Evolutionary conservation across 2,329 filamentous ascomycete genomes (phyloP).

Genomic region (Furcasterigmium sp.): DNA sequence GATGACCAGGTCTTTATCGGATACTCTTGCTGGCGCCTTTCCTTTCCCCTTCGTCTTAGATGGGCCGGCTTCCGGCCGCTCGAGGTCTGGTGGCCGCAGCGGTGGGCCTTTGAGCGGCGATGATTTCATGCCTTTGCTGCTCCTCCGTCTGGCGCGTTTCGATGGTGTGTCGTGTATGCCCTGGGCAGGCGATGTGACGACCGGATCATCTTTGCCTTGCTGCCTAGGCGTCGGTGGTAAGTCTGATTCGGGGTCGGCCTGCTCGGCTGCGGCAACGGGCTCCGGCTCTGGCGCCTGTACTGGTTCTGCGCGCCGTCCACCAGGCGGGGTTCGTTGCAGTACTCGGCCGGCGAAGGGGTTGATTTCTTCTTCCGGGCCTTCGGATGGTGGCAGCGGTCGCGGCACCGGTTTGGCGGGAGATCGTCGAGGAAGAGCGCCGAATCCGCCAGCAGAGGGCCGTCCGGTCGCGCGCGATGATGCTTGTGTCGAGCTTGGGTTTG

Average conservation of each 20-base stretch:
- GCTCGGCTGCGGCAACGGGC: background rate
- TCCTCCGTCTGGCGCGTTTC: conserved; percentile 37
- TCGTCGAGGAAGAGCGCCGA: conserved; percentile 30
- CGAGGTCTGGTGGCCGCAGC: conserved; percentile 18
- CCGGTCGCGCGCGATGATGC: background rate
- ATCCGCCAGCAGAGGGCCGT: conserved; percentile 18
- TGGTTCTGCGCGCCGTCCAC: conserved; percentile 7
- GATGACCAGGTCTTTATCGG: background rate
- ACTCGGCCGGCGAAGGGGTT: conserved; percentile 33
- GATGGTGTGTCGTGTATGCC: conserved; percentile 58
- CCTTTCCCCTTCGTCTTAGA: conserved; percentile 12
- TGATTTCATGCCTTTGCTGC: conserved; percentile 30
- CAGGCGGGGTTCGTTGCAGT: conserved; percentile 29
- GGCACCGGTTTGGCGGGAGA: conserved; percentile 37
- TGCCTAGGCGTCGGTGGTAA: conserved; percentile 54
- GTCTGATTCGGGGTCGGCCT: conserved; percentile 45
- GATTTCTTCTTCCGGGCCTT: conserved; percentile 32
- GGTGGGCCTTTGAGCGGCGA: conserved; percentile 45
- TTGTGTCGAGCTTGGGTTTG: background rate
- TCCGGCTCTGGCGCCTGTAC: conserved; percentile 3
- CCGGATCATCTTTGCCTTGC: conserved; percentile 41
- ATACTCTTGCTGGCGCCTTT: conserved; percentile 4
- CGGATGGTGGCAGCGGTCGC: conserved; percentile 40
- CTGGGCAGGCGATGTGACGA: conserved; percentile 48
- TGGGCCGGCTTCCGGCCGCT: conserved; percentile 4